Conservation (phyloP, 306 rosid genomes). For the Lithocarpus polystachyus region DNA sequence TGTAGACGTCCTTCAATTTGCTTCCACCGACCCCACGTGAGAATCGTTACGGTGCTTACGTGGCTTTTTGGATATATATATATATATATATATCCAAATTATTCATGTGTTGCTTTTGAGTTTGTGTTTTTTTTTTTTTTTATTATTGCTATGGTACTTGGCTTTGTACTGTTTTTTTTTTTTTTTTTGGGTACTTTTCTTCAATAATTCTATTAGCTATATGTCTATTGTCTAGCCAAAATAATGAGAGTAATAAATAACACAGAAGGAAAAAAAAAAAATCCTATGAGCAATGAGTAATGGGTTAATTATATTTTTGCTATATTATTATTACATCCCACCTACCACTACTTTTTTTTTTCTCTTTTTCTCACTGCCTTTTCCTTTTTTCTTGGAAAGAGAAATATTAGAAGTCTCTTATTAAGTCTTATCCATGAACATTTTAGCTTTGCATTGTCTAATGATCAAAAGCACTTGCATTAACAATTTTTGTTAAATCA, state of each 20-base stretch:
- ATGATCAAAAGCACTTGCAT: too few relatives aligned
- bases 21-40: slow-evolving; percentile 4
- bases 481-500: too few relatives aligned
- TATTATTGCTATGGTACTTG: background rate
- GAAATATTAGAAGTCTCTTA: too few relatives aligned
- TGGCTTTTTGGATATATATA: background rate
- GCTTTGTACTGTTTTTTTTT: slow-evolving; percentile 14
- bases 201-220: background rate
- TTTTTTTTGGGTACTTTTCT: background rate
- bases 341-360: too few relatives aligned
- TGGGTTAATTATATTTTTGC: too few relatives aligned
- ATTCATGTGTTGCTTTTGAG: background rate
- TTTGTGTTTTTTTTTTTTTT: background rate
- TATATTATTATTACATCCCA: too few relatives aligned
- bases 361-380: too few relatives aligned
- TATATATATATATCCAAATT: background rate
- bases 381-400: too few relatives aligned
- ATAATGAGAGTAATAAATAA: background rate
- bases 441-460: too few relatives aligned
- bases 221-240: background rate
- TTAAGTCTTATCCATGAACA: too few relatives aligned
- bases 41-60: slow-evolving; percentile 16
- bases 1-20: background rate
- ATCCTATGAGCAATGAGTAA: background rate
- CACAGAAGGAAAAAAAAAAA: background rate